A percentile compares a stretch with the other conserved stretches of the same genome.
Conservation (phyloP, 129 eudicot genomes). For the Ambrosia trifida region DNA sequence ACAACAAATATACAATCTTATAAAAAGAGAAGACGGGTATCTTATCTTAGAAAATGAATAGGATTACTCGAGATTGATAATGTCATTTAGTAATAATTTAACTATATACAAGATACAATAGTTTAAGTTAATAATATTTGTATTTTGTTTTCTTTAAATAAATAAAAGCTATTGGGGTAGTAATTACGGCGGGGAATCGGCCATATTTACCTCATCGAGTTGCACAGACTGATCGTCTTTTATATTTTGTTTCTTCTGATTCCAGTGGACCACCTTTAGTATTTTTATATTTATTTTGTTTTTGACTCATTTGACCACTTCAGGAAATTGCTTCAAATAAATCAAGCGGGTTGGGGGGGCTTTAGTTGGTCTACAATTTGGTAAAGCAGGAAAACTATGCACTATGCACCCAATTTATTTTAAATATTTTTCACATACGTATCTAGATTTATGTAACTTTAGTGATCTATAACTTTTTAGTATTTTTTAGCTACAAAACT, state of each 20-base stretch:
- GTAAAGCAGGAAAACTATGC: background rate
- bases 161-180: conserved; percentile 42
- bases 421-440: background rate
- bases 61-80: conserved; percentile 36
- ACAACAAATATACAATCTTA: background rate
- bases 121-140: background rate
- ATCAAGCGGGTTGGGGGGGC: conserved; percentile 21
- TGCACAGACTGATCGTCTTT: conserved; percentile 37
- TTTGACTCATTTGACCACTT: conserved; percentile 21
- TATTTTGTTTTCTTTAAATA: conserved; percentile 11
- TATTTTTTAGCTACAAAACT: too few species aligned
- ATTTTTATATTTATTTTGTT: conserved; percentile 5
- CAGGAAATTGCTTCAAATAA: conserved; percentile 27
- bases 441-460: background rate
- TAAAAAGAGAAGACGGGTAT: background rate
- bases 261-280: conserved; percentile 42
- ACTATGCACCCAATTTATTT: background rate
- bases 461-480: too few species aligned
- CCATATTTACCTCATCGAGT: conserved; percentile 82
- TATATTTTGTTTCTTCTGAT: conserved; percentile 30
- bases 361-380: conserved; percentile 3
- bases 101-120: conserved; percentile 24
- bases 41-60: background rate
- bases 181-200: conserved; percentile 85
- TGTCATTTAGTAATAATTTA: conserved; percentile 12